Conservation (phyloP, 225 moss, liverwort and hornwort genomes). For the Bryoerythrophyllum caledonicum region DNA sequence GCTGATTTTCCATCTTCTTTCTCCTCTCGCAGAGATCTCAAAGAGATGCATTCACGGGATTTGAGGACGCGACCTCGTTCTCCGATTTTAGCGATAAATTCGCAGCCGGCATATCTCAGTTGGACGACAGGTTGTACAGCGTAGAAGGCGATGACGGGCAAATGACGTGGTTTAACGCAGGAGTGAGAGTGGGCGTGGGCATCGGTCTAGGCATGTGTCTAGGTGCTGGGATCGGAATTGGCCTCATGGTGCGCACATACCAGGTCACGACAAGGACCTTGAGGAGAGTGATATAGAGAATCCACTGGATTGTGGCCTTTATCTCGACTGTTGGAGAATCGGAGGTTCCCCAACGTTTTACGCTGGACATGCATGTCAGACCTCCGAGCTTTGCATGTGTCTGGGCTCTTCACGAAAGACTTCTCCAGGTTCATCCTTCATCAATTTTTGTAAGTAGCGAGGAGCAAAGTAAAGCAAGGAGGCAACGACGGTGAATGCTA, state of each 20-base stretch:
- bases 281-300: constrained; percentile 48
- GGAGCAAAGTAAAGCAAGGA: constrained; percentile 22
- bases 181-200: constrained; percentile 66
- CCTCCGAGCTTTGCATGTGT: background rate
- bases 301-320: background rate
- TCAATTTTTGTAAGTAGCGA: constrained; percentile 48
- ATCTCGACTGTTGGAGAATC: background rate
- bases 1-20: background rate
- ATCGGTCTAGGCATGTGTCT: constrained; percentile 66
- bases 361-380: background rate
- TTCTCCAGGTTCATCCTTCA: constrained; percentile 12
- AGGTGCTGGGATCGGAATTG: constrained; percentile 62
- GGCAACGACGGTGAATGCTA: constrained; percentile 14
- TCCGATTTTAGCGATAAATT: constrained; percentile 46
- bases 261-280: constrained; percentile 60
- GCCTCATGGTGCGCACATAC: constrained; percentile 59
- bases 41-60: constrained; percentile 28
- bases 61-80: constrained; percentile 14
- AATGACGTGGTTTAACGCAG: constrained; percentile 68
- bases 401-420: constrained; percentile 4
- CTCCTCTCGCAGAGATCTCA: constrained; percentile 46
- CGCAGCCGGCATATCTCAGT: constrained; percentile 34
- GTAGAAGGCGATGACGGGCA: constrained; percentile 61
- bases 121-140: constrained; percentile 47
- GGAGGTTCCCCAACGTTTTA: constrained; percentile 2